Percentiles rank a stretch among this genome's conserved stretches.
Conservation (phyloP, 371 early-diverging fungal species). For the Rhizopus stolonifer region DNA sequence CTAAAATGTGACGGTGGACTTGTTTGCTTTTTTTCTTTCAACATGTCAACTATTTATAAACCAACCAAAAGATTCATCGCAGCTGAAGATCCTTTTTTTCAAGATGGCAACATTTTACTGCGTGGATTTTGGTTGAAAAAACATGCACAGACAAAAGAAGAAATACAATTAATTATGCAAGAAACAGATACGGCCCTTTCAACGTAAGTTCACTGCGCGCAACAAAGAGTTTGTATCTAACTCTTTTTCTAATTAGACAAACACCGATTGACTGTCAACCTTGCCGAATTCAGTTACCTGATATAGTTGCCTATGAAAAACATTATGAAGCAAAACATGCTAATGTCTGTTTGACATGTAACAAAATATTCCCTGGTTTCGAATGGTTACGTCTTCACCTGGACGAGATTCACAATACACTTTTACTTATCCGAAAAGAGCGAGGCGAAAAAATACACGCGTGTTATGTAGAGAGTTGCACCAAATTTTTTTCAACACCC, state of each 20-base stretch:
- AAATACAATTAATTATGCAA: slow-evolving; percentile 27
- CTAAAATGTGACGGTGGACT: too few species aligned
- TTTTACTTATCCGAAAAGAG: slow-evolving; percentile 51
- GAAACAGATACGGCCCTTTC: slow-evolving; percentile 16
- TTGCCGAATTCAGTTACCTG: slow-evolving; percentile 19
- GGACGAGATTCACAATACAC: slow-evolving; percentile 55
- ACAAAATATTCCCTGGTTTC: slow-evolving; percentile 50
- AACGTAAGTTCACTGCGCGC: slow-evolving; percentile 23
- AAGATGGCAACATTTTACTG: slow-evolving; percentile 54
- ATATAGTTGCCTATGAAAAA: slow-evolving; percentile 46
- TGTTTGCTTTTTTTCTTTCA: background rate
- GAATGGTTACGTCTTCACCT: slow-evolving; percentile 57
- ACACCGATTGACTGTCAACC: slow-evolving; percentile 26
- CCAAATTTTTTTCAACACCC: slow-evolving; percentile 45
- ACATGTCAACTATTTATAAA: slow-evolving; percentile 32
- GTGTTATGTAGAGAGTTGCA: slow-evolving; percentile 72
- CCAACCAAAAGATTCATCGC: slow-evolving; percentile 31
- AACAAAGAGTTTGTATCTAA: too few species aligned
- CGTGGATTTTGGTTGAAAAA: slow-evolving; percentile 51
- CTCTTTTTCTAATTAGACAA: too few species aligned
- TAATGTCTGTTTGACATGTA: slow-evolving; percentile 53
- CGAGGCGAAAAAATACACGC: slow-evolving; percentile 65
- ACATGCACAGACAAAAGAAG: slow-evolving; percentile 12
- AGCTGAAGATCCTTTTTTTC: slow-evolving; percentile 49
- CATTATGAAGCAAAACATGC: slow-evolving; percentile 61